phyloP scores from a whole-genome alignment of 805 yeast genomes.

The Clavispora vitiphila region DNA sequence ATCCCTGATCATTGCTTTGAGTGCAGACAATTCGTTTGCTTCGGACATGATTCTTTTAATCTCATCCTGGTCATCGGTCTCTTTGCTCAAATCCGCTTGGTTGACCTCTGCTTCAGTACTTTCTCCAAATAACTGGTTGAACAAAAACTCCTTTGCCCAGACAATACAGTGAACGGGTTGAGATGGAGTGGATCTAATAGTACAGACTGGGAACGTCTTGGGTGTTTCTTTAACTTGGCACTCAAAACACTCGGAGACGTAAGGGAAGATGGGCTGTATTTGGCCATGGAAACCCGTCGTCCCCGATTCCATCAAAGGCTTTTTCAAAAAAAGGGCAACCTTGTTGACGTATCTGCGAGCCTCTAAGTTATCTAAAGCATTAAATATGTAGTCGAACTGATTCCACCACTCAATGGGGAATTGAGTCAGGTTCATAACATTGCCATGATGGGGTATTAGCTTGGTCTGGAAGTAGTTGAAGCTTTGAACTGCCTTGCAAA shows the following conservation, averaged over 20 bases:
- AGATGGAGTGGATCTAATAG: conserved; percentile 94
- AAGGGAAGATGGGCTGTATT: conserved; percentile 84
- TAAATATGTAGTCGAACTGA: conserved; percentile 75
- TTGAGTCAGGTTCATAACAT: conserved; percentile 68
- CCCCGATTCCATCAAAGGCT: conserved; percentile 87
- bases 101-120: conserved; percentile 21
- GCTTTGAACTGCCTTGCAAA: conserved; percentile 70
- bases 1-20: conserved; percentile 19
- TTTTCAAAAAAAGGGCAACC: conserved; percentile 66
- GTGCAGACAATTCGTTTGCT: conserved; percentile 53
- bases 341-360: conserved; percentile 89
- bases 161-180: conserved; percentile 94
- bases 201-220: conserved; percentile 90
- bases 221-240: conserved; percentile 86
- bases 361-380: conserved; percentile 90
- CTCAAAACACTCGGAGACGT: conserved; percentile 85
- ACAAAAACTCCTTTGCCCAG: conserved; percentile 93
- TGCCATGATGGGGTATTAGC: conserved; percentile 76
- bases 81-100: conserved; percentile 30
- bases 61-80: conserved; percentile 61
- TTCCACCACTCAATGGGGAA: conserved; percentile 73
- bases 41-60: conserved; percentile 62
- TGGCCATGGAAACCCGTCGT: conserved; percentile 95
- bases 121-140: conserved; percentile 71
- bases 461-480: conserved; percentile 61